Base-by-base conservation (phyloP, 495 filamentous ascomycete species). In the Penicillium psychrofluorescens region DNA sequence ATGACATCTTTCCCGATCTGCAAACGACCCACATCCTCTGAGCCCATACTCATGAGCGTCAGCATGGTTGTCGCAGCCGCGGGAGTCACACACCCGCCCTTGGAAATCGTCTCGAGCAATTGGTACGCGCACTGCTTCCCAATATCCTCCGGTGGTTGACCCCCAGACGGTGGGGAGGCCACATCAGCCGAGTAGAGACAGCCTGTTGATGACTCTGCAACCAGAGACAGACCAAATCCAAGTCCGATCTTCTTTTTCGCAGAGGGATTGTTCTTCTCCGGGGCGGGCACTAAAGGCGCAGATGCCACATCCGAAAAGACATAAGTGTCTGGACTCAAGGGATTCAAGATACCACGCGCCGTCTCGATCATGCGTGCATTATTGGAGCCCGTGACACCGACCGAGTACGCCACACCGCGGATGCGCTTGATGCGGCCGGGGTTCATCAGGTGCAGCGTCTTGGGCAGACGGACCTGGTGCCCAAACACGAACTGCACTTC, bases 21-120 rank as follows among this genome's bases (percentile, higher is more conserved):
- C 44, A 85, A 42, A 28, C 81, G 67, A n/a, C 81, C 81, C 41
- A 85, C 81, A 59, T 85, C 81, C 50, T 84, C 81, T 0, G 76
- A 76, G 2, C 94, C 91, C 92, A 99, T 96, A 28, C 88, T 89
- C 94, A 99, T 99, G 33, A 97, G 71, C 22, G 79, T 87, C 15
- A 97, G 58, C 63, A 94, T 75, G 0, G 81, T 88, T 5, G 76
- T 64, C 5, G 79, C 79, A 2, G 86, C 85, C 1, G 79, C 76
- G 22, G 70, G 73, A 15, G 80, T 81, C 11, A 90, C 83, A 65
- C 85, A 91, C 6, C 94, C 94, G 6, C 91, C 90, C 56, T 85
- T 76, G 35, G 74, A 77, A 32, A 97, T 80, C 7, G 78, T 71
- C 59, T 97, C 90, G 8, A 99, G 69, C 43, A 99, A 67, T 64